Evolutionary conservation across 2,329 filamentous ascomycete genomes (phyloP), one percentile per base, ranked within the genome.

Genomic region (Monilinia fructicola): DNA sequence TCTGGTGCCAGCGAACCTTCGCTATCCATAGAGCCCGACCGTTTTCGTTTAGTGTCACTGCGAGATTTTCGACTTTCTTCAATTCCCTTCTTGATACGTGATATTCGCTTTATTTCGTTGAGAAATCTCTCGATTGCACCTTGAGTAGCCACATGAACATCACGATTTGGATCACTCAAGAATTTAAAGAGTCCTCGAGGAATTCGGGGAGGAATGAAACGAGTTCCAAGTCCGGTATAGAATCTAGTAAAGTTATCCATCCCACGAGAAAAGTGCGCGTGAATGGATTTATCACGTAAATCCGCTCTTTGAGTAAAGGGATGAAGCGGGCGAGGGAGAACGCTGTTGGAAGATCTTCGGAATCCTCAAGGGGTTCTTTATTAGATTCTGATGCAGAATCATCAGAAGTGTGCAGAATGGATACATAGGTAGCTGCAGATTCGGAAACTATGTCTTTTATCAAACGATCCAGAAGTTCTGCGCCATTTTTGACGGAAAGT

Each of bases 361-460:
- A 78, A 11, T 80, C 77, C 54, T 81, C 79, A n/a, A 76, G 73
- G 11, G 28, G 77, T 56, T 83, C 81, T 69, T 82, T 82, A 53
- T 79, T 78, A 23, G 82, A 81, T 12, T 81, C 78, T 10, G 81
- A 77, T 35, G 82, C 81, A 55, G 86, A 84, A 54, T 84, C 79
- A 21, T 80, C 80, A 1, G 85, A 79, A 44, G 84, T 81, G 70
- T 96, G 90, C 31, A 99, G 81, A 12, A 97, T 86, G 0, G 95
- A 98, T 9, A 98, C 89, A 77, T 99, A 99, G 5, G 93, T 95
- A 54, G 94, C 91, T 18, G 94, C 93, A 7, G 93, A 97, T 78
- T 98, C 94, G 2, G 93, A 91, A 4, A 98, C 93, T 69, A 98
- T 97, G 74, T 98, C 93, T 78, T 97, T 97, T 75, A 99, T 89